Conservation (phyloP, 2,329 filamentous ascomycete species). For the Botrytis sinoallii region DNA sequence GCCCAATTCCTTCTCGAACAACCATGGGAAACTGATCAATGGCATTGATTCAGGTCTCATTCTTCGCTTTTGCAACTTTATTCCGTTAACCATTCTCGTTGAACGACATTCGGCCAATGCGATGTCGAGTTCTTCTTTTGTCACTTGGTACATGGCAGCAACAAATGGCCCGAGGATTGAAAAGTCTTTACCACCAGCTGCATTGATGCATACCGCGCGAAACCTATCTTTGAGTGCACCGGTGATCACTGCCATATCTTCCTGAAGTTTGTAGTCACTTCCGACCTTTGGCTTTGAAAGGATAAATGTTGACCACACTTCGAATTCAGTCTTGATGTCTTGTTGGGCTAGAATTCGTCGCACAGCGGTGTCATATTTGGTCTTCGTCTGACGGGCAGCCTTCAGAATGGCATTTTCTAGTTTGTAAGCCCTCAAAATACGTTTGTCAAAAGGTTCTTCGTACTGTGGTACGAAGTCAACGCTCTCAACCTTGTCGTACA, state of each 20-base stretch:
- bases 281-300: slow-evolving; percentile 69
- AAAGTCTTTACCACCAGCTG: slow-evolving; percentile 59
- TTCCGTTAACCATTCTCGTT: slow-evolving; percentile 41
- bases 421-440: slow-evolving; percentile 64
- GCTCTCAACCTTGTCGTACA: slow-evolving; percentile 72
- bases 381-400: slow-evolving; percentile 65
- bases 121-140: slow-evolving; percentile 63
- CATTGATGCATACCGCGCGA: slow-evolving; percentile 61
- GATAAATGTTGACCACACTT: slow-evolving; percentile 85
- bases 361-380: slow-evolving; percentile 72
- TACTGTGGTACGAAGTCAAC: slow-evolving; percentile 73
- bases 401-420: slow-evolving; percentile 54
- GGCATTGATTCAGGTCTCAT: slow-evolving; percentile 59
- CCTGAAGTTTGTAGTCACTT: slow-evolving; percentile 81
- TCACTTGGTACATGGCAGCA: slow-evolving; percentile 84
- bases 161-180: slow-evolving; percentile 66
- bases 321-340: slow-evolving; percentile 82
- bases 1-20: slow-evolving; percentile 72
- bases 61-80: slow-evolving; percentile 39
- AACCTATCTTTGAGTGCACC: slow-evolving; percentile 66
- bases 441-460: slow-evolving; percentile 68
- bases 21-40: slow-evolving; percentile 90
- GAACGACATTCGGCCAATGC: slow-evolving; percentile 51
- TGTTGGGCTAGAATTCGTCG: slow-evolving; percentile 81
- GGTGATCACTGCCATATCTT: slow-evolving; percentile 72